These are phyloP conservation scores for Sutorius australiensis DNA, from an alignment of 768 basidiomycete genomes.

Conservation along the genomic window DNA sequence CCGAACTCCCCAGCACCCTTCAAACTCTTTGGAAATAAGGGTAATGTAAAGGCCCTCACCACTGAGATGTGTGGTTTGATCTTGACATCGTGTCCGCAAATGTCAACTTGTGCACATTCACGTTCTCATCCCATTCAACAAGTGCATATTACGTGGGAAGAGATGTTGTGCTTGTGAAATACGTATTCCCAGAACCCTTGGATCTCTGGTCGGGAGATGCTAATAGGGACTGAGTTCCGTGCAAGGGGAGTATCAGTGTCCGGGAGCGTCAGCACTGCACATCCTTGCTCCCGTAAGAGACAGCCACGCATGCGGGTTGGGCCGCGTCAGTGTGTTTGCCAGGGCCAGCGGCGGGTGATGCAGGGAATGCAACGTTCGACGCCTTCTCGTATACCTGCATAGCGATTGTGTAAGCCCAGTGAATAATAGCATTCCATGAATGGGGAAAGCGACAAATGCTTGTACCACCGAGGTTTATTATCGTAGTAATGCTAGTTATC, in stretches of 20 bases:
- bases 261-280: constrained; percentile 1
- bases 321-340: neutral
- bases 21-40: neutral
- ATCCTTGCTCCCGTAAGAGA: neutral
- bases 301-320: neutral
- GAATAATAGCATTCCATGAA: neutral
- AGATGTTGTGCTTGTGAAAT: constrained; percentile 39
- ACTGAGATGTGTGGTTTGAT: constrained; percentile 20
- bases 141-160: constrained; percentile 38
- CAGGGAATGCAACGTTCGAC: neutral
- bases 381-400: constrained; percentile 1
- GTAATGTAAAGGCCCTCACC: constrained; percentile 4
- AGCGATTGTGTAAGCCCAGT: constrained; percentile 21
- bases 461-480: too few relatives aligned
- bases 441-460: neutral
- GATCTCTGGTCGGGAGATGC: constrained; percentile 5
- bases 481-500: neutral
- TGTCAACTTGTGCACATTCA: constrained; percentile 40
- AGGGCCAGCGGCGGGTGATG: neutral
- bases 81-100: constrained; percentile 34
- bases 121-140: constrained; percentile 44
- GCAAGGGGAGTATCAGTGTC: neutral
- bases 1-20: constrained; percentile 32
- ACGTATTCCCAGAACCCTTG: constrained; percentile 38
- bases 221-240: neutral